Evolutionary conservation across 345 rosid genomes (phyloP).

Genomic region (Citrus unshiu): DNA sequence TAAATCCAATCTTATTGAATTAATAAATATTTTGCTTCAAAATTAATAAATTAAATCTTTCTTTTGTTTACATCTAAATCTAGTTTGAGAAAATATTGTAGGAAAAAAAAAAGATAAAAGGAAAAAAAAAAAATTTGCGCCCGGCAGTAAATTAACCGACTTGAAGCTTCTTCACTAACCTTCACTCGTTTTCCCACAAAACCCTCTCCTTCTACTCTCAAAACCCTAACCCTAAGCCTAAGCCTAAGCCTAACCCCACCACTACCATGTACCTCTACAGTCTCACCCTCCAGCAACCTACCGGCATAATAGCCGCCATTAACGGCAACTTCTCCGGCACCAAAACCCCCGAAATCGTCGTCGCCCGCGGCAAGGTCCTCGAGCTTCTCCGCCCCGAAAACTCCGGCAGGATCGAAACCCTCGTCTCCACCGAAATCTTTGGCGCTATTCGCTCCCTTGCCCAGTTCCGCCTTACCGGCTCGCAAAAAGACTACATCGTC

Average conservation of each 20-base stretch:
- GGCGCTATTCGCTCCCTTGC: constrained; percentile 88
- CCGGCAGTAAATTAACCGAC: not conserved
- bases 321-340: constrained; percentile 98
- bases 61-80: not conserved
- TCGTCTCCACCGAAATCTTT: constrained; percentile 87
- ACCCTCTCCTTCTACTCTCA: not conserved
- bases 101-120: too few species aligned
- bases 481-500: constrained; percentile 83
- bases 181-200: not conserved
- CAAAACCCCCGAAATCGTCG: constrained; percentile 82
- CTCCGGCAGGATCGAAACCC: constrained; percentile 81
- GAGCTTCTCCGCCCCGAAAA: constrained; percentile 95
- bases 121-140: too few species aligned
- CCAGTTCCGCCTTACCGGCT: constrained; percentile 89
- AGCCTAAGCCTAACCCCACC: constrained; percentile 9
- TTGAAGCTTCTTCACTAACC: not conserved
- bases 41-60: too few species aligned
- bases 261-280: constrained; percentile 79
- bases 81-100: not conserved
- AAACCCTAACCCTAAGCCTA: constrained; percentile 12
- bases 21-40: too few species aligned
- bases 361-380: constrained; percentile 92
- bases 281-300: constrained; percentile 89
- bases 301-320: constrained; percentile 78
- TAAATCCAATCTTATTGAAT: too few species aligned